phyloP scores from a whole-genome alignment of 441 rosid species.

The Populus trichocarpa region DNA sequence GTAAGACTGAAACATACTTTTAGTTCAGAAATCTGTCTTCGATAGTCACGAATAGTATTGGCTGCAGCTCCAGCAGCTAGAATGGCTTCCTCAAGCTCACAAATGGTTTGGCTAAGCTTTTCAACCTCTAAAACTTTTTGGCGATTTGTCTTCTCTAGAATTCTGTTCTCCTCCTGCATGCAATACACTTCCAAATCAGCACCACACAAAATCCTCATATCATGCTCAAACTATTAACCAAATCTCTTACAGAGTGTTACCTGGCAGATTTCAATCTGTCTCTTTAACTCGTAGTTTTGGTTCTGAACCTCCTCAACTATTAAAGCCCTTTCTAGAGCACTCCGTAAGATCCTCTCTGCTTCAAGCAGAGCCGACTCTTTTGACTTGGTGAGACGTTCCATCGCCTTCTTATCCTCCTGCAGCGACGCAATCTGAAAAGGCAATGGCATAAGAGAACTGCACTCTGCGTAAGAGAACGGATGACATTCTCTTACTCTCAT shows the following conservation, averaged over 20 bases:
- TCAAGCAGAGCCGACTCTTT: conserved; percentile 82
- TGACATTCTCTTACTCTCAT: neutral
- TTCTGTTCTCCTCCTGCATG: conserved; percentile 80
- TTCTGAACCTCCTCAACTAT: conserved; percentile 94
- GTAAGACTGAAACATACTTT: conserved; percentile 37
- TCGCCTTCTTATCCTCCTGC: conserved; percentile 83
- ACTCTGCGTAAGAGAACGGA: neutral
- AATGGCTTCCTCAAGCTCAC: conserved; percentile 77
- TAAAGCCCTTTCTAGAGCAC: conserved; percentile 87
- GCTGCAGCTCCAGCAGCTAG: conserved; percentile 85
- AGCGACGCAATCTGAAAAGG: conserved; percentile 50
- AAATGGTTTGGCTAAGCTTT: conserved; percentile 77
- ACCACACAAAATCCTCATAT: neutral
- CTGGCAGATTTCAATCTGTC: conserved; percentile 89
- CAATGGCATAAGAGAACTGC: neutral
- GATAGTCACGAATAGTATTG: conserved; percentile 68
- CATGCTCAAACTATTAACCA: neutral
- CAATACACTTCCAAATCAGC: neutral
- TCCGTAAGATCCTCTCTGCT: conserved; percentile 76
- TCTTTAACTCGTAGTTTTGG: conserved; percentile 71
- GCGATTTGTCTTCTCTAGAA: conserved; percentile 87
- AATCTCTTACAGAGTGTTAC: conserved; percentile 18
- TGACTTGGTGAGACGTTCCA: conserved; percentile 86
- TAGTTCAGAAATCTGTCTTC: conserved; percentile 67
- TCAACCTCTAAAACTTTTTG: conserved; percentile 85